Percentiles rank a stretch among this genome's conserved stretches.
These are phyloP conservation scores for Arthrobotrys musiformis DNA, from an alignment of 2,329 filamentous ascomycete genomes.

Conservation along the genomic window DNA sequence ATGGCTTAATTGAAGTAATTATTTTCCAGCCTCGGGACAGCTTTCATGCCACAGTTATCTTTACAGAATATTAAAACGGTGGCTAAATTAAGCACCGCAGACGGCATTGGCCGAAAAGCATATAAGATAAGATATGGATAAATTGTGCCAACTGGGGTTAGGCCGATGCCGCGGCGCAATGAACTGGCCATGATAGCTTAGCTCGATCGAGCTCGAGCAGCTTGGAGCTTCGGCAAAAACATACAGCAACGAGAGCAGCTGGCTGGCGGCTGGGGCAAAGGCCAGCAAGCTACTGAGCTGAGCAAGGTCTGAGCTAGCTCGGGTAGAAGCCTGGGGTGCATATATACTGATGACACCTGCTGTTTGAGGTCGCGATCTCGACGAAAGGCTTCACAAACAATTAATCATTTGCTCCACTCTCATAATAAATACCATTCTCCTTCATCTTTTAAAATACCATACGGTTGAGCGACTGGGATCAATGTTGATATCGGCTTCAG, in stretches of 20 bases:
- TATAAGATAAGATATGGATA: not conserved
- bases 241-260: not conserved
- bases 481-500: not conserved
- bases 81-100: no score
- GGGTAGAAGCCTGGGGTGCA: not conserved
- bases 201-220: not conserved
- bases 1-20: no score
- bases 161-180: constrained; percentile 18
- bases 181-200: not conserved
- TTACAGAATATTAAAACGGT: no score
- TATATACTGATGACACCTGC: constrained; percentile 7
- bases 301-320: constrained; percentile 1
- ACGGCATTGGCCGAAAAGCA: constrained; percentile 6
- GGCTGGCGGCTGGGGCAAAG: constrained; percentile 1
- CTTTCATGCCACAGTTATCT: no score
- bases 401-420: not conserved
- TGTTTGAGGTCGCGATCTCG: not conserved
- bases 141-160: not conserved
- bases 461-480: not conserved
- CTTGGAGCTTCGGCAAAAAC: constrained; percentile 4
- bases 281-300: no score
- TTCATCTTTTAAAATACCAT: not conserved
- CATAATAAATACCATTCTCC: not conserved
- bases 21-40: no score
- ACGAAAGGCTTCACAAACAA: not conserved